A percentile compares a stretch with the other conserved stretches of the same genome.
Conservation (phyloP, 2,329 filamentous ascomycete genomes). For the Penicillium capsulatum region DNA sequence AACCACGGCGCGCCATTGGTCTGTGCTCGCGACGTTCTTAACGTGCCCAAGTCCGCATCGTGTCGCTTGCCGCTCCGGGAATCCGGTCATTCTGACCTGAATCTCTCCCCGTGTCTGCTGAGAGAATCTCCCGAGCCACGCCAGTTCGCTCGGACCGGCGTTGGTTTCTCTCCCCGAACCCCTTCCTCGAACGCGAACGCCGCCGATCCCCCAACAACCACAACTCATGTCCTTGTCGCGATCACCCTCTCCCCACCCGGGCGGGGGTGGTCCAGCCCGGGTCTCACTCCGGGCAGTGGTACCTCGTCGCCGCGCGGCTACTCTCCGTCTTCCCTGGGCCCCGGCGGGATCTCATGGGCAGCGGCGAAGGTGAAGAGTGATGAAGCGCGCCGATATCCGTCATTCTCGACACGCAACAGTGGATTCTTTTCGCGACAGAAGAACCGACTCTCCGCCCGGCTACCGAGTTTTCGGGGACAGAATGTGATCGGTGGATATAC, state of each 20-base stretch:
- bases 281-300: slow-evolving; percentile 68
- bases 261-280: slow-evolving; percentile 87
- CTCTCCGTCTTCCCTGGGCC: slow-evolving; percentile 23
- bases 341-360: slow-evolving; percentile 66
- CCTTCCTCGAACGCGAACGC: slow-evolving; percentile 3
- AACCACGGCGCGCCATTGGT: not conserved
- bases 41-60: too few relatives aligned
- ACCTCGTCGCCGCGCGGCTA: slow-evolving; percentile 60
- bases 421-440: slow-evolving; percentile 86
- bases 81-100: slow-evolving; percentile 17
- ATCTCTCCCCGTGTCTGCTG: not conserved
- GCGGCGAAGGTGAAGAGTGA: slow-evolving; percentile 73
- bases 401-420: slow-evolving; percentile 74
- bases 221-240: slow-evolving; percentile 76
- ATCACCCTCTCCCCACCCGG: slow-evolving; percentile 78
- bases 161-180: slow-evolving; percentile 1
- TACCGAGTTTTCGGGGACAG: slow-evolving; percentile 65
- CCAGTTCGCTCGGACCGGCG: not conserved
- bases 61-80: not conserved
- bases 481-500: slow-evolving; percentile 46
- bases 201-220: slow-evolving; percentile 29
- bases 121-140: not conserved
- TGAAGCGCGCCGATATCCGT: slow-evolving; percentile 69
- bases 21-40: too few relatives aligned
- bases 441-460: slow-evolving; percentile 70